Conservation (phyloP, 257 asterid genomes). For the Ballota nigra region DNA sequence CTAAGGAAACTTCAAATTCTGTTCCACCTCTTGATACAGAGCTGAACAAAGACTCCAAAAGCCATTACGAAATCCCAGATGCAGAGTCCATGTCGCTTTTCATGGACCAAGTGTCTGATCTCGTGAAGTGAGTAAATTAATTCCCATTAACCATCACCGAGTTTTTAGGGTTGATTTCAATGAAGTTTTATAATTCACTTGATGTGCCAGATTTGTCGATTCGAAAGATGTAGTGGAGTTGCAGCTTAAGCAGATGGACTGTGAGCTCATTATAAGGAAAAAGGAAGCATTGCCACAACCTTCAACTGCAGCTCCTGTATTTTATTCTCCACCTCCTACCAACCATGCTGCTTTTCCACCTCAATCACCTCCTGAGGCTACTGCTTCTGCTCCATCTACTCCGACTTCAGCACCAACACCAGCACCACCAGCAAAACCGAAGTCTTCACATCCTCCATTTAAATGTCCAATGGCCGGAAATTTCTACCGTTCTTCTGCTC, state of each 20-base stretch:
- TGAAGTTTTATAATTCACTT: neutral
- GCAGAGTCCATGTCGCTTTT: conserved; percentile 43
- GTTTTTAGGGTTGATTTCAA: neutral
- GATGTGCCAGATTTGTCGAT: conserved; percentile 50
- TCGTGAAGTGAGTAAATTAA: conserved; percentile 42
- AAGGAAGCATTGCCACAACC: conserved; percentile 54
- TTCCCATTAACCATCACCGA: neutral
- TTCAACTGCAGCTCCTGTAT: conserved; percentile 32
- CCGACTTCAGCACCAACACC: conserved; percentile 30
- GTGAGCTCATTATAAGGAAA: conserved; percentile 54
- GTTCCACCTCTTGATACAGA: conserved; percentile 27
- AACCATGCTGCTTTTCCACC: conserved; percentile 36
- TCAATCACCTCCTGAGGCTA: conserved; percentile 31
- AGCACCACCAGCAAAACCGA: conserved; percentile 42
- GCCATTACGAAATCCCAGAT: conserved; percentile 37
- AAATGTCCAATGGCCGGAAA: conserved; percentile 74
- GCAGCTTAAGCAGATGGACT: conserved; percentile 54
- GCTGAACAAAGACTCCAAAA: conserved; percentile 25
- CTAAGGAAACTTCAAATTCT: conserved; percentile 37
- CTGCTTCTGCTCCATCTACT: conserved; percentile 32
- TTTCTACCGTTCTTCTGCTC: conserved; percentile 61
- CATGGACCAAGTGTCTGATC: conserved; percentile 48
- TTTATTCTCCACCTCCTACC: conserved; percentile 31
- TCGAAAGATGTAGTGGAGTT: conserved; percentile 55
- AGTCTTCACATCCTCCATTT: conserved; percentile 62